Percentiles rank a stretch among this genome's conserved stretches.
These are phyloP conservation scores for Bullera alba DNA, from an alignment of 768 basidiomycete species.

Conservation along the genomic window DNA sequence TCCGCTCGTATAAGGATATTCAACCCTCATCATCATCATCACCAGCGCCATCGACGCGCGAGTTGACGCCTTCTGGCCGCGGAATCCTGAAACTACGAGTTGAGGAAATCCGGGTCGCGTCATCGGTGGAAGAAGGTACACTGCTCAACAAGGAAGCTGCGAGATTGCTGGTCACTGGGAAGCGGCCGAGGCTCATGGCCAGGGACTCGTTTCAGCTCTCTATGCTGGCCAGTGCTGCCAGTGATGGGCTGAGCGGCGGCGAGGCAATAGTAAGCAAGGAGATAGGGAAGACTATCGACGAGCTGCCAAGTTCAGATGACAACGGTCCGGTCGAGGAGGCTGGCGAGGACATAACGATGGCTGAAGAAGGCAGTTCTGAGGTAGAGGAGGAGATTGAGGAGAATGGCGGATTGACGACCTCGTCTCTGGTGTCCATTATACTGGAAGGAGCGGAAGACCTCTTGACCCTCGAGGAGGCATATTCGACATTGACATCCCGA, in stretches of 20 bases:
- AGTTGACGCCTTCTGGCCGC: constrained; percentile 4
- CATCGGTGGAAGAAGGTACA: constrained; percentile 40
- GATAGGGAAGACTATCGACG: constrained; percentile 12
- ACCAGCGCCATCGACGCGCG: constrained; percentile 5
- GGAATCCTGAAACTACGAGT: constrained; percentile 24
- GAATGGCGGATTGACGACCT: constrained; percentile 22
- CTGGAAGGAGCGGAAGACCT: constrained; percentile 40
- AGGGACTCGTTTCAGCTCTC: constrained; percentile 35
- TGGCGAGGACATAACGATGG: background rate
- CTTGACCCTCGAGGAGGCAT: constrained; percentile 44
- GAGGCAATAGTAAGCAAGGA: constrained; percentile 2
- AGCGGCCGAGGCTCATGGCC: constrained; percentile 26
- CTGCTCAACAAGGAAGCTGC: constrained; percentile 40
- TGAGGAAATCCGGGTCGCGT: constrained; percentile 30
- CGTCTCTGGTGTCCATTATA: constrained; percentile 37
- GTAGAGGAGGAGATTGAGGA: constrained; percentile 25
- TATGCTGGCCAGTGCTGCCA: constrained; percentile 16
- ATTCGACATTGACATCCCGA: constrained; percentile 27
- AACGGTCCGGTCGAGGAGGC: constrained; percentile 9
- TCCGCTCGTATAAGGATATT: constrained; percentile 17
- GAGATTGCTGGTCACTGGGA: constrained; percentile 26
- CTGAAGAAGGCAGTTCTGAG: constrained; percentile 8
- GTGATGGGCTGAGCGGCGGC: background rate
- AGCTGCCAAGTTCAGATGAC: constrained; percentile 29
- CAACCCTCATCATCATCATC: constrained; percentile 9